phyloP scores from a whole-genome alignment of 2,329 filamentous ascomycete species.

The Talaromyces sp. region DNA sequence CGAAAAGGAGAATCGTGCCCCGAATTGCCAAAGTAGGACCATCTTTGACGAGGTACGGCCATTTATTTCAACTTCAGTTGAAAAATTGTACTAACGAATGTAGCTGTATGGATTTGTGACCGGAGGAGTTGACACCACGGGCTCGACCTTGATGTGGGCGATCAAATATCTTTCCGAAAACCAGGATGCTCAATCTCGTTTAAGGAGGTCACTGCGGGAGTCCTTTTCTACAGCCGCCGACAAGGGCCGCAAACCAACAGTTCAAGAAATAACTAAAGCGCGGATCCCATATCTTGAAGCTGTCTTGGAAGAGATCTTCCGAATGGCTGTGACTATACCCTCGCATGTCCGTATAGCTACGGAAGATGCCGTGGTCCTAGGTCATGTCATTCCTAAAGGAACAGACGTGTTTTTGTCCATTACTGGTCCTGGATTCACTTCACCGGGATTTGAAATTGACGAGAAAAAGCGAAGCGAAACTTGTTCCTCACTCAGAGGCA shows the following conservation, averaged over 20 bases:
- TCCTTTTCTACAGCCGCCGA: slow-evolving; percentile 19
- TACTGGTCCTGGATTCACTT: slow-evolving; percentile 27
- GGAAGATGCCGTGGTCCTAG: slow-evolving; percentile 36
- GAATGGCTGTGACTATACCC: slow-evolving; percentile 22
- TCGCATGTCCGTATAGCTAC: slow-evolving; percentile 23
- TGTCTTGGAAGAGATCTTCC: slow-evolving; percentile 35
- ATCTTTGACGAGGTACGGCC: slow-evolving; percentile 13
- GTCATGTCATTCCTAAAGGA: slow-evolving; percentile 35
- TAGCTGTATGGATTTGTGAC: slow-evolving; percentile 30
- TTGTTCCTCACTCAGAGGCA: neutral
- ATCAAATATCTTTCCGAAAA: slow-evolving; percentile 35
- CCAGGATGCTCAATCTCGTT: slow-evolving; percentile 27
- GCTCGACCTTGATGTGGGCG: slow-evolving; percentile 36
- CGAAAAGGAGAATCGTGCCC: neutral
- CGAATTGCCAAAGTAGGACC: neutral
- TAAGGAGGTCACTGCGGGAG: slow-evolving; percentile 25
- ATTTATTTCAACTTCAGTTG: neutral
- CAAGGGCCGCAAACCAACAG: slow-evolving; percentile 18
- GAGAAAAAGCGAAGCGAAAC: neutral
- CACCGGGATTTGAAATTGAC: slow-evolving; percentile 17
- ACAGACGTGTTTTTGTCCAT: slow-evolving; percentile 21
- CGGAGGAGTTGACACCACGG: slow-evolving; percentile 44
- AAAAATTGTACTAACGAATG: slow-evolving; percentile 7
- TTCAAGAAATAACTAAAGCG: slow-evolving; percentile 24
- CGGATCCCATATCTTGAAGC: slow-evolving; percentile 39